phyloP scores from a whole-genome alignment of 2,329 filamentous ascomycete genomes.

The Microthyrium microscopicum region DNA sequence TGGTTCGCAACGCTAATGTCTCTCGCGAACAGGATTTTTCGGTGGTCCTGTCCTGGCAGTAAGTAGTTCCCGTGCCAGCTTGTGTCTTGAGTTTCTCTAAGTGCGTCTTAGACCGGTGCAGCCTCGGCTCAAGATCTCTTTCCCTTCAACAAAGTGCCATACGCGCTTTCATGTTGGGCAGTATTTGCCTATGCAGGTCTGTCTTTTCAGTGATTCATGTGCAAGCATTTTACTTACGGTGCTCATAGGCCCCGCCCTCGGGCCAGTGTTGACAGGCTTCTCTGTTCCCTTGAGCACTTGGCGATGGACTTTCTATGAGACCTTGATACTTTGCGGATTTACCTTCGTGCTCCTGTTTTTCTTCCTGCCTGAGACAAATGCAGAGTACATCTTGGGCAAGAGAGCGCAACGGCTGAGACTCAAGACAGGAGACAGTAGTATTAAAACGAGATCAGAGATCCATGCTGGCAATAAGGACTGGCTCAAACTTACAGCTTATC shows the following conservation, averaged over 20 bases:
- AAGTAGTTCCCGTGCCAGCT: too few species aligned
- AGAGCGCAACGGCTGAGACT: constrained; percentile 6
- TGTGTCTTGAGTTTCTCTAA: too few species aligned
- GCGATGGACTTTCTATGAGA: constrained; percentile 8
- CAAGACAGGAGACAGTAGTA: constrained; percentile 4
- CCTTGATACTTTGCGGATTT: constrained; percentile 2
- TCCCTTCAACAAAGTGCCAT: constrained; percentile 7
- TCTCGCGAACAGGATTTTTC: constrained; percentile 6
- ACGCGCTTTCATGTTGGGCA: constrained; percentile 7
- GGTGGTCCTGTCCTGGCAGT: constrained; percentile 7
- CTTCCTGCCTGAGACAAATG: constrained; percentile 7
- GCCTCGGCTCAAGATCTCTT: constrained; percentile 6
- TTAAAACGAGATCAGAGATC: constrained; percentile 4
- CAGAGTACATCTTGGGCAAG: constrained; percentile 6
- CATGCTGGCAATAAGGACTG: constrained; percentile 6
- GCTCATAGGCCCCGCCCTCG: constrained; percentile 6
- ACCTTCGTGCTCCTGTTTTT: constrained; percentile 7
- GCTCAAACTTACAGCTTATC: constrained; percentile 2
- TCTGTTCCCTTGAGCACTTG: constrained; percentile 5
- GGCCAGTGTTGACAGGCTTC: constrained; percentile 7
- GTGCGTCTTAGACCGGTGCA: too few species aligned
- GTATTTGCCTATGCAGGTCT: constrained; percentile 2
- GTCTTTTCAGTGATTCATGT: background rate
- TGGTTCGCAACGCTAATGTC: too few species aligned
- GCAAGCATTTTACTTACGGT: background rate